These are phyloP conservation scores for Aspergillus eucalypticola DNA, from an alignment of 2,329 filamentous ascomycete species.

Conservation along the genomic window DNA sequence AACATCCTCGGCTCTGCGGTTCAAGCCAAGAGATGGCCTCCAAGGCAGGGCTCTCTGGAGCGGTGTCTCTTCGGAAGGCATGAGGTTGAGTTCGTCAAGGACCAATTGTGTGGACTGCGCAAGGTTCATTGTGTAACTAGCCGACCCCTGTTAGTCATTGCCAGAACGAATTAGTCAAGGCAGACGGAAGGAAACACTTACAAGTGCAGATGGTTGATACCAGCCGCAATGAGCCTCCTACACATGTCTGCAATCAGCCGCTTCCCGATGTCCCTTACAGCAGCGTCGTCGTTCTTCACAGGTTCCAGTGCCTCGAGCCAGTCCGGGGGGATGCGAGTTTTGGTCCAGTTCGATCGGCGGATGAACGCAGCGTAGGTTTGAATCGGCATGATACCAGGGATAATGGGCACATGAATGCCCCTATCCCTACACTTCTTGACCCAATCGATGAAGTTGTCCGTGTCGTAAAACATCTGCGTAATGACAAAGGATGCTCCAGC, in stretches of 20 bases:
- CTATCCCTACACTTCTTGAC: conserved; percentile 79
- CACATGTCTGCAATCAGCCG: conserved; percentile 87
- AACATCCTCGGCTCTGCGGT: conserved; percentile 89
- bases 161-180: neutral
- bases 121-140: conserved; percentile 94
- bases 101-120: conserved; percentile 93
- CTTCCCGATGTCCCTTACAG: conserved; percentile 87
- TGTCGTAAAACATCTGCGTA: conserved; percentile 99
- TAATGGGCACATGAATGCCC: conserved; percentile 80
- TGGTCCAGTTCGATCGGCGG: conserved; percentile 86
- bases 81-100: conserved; percentile 81
- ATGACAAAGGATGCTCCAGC: conserved; percentile 91
- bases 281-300: conserved; percentile 93
- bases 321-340: conserved; percentile 74
- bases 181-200: conserved; percentile 38
- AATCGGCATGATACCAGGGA: conserved; percentile 90
- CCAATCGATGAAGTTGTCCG: conserved; percentile 91
- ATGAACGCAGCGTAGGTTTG: conserved; percentile 93
- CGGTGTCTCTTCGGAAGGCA: conserved; percentile 74
- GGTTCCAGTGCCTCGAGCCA: conserved; percentile 85
- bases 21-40: conserved; percentile 89
- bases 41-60: conserved; percentile 90
- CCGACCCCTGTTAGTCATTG: neutral
- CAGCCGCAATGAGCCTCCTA: conserved; percentile 75
- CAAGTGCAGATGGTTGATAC: conserved; percentile 89